Evolutionary conservation across 208 protist genomes (phyloP), one percentile per base, ranked within the genome.

Genomic region (Polymyxa betae): DNA sequence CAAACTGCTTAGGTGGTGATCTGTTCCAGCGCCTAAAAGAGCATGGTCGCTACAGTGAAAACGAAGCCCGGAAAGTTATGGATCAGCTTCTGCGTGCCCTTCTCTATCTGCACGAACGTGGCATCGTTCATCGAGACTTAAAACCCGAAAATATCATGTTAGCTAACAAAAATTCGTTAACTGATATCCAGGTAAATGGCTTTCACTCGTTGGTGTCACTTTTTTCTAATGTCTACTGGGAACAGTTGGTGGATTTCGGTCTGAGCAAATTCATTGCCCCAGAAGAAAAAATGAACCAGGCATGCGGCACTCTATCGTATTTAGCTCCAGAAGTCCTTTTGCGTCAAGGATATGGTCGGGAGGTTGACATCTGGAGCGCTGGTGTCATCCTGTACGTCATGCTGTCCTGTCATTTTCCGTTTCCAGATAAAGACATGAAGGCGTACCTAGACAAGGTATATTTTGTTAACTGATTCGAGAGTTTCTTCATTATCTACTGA

Each of bases 111-210:
- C 49, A 60, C 49, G 49, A 60, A 5, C 5, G 24, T 24, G 49
- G 49, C 12, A 60, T 60, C 49, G 49, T 60, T 24, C 49, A 60
- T 24, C 12, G 90, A 20, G 90, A 91, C 91, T 68, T 91, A 16
- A 91, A 91, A 45, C 90, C 54, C 32, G 90, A 91, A 68, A 91
- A 91, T 68, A 91, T 91, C 60, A 60, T 91, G 45, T 35, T 64
- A 38, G 16, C 10, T 12, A n/a, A 66, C n/a, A n/a, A n/a, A n/a
- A n/a, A n/a, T n/a, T n/a, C n/a, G n/a, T n/a, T n/a, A n/a, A n/a
- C n/a, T n/a, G n/a, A n/a, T n/a, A n/a, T n/a, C n/a, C n/a, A n/a
- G n/a, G n/a, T n/a, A n/a, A n/a, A n/a, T n/a, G n/a, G n/a, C n/a
- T n/a, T n/a, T n/a, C n/a, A n/a, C n/a, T n/a, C n/a, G n/a, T n/a